Evolutionary conservation across 2,329 filamentous ascomycete species (phyloP).

Genomic region (Chaetoscypha palmicola): DNA sequence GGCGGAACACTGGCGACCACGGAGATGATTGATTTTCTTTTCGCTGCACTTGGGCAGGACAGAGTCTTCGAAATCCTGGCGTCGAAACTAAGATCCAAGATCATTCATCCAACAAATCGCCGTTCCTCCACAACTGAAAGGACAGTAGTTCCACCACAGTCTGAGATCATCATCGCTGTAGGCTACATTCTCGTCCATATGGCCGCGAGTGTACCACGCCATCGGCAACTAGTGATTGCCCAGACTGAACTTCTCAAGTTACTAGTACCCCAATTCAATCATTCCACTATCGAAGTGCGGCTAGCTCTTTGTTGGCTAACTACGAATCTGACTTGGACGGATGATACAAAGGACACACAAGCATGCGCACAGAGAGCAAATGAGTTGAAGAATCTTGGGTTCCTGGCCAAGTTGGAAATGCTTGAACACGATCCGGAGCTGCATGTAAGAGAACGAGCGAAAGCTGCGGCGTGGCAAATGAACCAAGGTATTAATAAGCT

Average conservation of each 20-base stretch:
- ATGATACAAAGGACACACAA: constrained; percentile 61
- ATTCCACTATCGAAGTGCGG: constrained; percentile 67
- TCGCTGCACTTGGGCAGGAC: constrained; percentile 67
- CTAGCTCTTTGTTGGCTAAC: constrained; percentile 75
- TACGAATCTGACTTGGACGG: constrained; percentile 77
- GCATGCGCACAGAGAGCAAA: constrained; percentile 59
- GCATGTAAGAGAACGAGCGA: constrained; percentile 78
- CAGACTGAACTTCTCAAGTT: constrained; percentile 71
- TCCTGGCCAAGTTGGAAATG: constrained; percentile 57
- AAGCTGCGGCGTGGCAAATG: constrained; percentile 70
- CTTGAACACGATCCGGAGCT: constrained; percentile 65
- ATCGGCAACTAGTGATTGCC: constrained; percentile 69
- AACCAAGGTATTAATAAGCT: constrained; percentile 30
- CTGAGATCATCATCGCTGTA: constrained; percentile 69
- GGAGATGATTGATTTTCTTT: constrained; percentile 79
- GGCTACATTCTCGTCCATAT: constrained; percentile 83
- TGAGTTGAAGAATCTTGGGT: constrained; percentile 65
- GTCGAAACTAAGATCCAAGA: constrained; percentile 63
- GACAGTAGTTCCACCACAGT: constrained; percentile 48
- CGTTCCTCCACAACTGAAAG: constrained; percentile 36
- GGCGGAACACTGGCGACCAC: constrained; percentile 44
- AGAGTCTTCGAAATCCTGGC: constrained; percentile 75
- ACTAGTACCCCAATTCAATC: constrained; percentile 65
- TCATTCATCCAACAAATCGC: constrained; percentile 46
- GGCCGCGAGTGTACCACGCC: constrained; percentile 70